phyloP scores from a whole-genome alignment of 768 basidiomycete species.

The Leccinellum albellum region DNA sequence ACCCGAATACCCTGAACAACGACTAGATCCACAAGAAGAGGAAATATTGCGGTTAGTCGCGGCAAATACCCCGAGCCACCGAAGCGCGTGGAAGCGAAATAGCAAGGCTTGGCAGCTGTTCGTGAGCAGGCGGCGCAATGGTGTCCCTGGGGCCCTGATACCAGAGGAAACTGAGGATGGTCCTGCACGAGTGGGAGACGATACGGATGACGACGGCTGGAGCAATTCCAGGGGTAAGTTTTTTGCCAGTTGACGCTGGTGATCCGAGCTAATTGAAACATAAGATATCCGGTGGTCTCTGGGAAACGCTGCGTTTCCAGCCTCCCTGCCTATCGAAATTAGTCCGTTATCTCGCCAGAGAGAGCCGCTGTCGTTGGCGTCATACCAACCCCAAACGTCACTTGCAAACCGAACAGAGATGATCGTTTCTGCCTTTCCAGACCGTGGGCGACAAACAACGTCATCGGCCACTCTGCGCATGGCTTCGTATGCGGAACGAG shows the following conservation, averaged over 20 bases:
- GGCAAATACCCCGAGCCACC: conserved; percentile 65
- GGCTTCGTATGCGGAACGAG: conserved; percentile 65
- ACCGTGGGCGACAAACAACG: conserved; percentile 9
- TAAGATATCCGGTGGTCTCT: conserved; percentile 26
- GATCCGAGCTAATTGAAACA: conserved; percentile 6
- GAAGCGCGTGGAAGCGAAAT: conserved; percentile 63
- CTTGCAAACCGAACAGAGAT: conserved; percentile 37
- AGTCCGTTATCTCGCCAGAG: conserved; percentile 33
- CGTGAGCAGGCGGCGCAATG: conserved; percentile 35
- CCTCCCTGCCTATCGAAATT: conserved; percentile 66
- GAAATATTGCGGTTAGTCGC: conserved; percentile 63
- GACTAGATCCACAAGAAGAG: conserved; percentile 41
- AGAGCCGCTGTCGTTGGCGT: conserved; percentile 47
- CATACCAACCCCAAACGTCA: conserved; percentile 53
- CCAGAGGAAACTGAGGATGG: conserved; percentile 36
- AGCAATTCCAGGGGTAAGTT: conserved; percentile 27
- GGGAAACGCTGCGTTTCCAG: conserved; percentile 37
- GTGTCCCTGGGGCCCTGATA: conserved; percentile 30
- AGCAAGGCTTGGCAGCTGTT: conserved; percentile 65
- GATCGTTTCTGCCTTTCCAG: conserved; percentile 28
- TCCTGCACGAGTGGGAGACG: conserved; percentile 7
- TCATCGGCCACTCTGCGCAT: conserved; percentile 54
- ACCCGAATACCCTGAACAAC: conserved; percentile 22
- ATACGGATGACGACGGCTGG: conserved; percentile 23
- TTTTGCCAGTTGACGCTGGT: neutral